Base-by-base conservation (phyloP, 2,329 filamentous ascomycete genomes). In the Biscogniauxia mediterranea region DNA sequence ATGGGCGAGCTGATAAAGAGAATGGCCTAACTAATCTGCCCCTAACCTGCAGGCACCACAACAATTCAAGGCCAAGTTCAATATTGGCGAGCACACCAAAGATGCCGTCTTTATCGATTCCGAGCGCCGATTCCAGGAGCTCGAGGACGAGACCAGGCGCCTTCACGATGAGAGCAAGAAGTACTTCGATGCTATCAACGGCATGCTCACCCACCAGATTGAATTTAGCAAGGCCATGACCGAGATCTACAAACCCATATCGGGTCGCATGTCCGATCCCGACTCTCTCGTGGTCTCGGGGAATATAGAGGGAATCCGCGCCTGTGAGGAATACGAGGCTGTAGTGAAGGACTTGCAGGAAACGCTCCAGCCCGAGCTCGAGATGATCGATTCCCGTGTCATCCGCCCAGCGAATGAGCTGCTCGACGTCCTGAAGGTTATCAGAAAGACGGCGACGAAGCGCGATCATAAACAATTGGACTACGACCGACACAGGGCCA, bases 241-340 rank as follows among this genome's bases (percentile, higher is more conserved):
- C 66, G 95, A 99, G 77, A 90, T 99, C 71, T 99, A 99, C 83
- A 96, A 96, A 76, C 95, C 95, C 69, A 99, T 99, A 71, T 97
- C 94, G 59, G 95, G 95, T 59, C 90, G 95, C 73, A 85, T 96
- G 77, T 98, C 94, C 53, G 95, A 99, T 77, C 95, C 95, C 9
- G 89, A 93, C 71, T 91, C 91, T 8, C 85, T 92, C 66, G 84
- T 90, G 58, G 82, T 89, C 52, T 90, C 96, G 77, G 93, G 93
- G 59, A 98, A 97, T 73, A 87, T 90, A 1, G 95, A 96, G 74
- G 95, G 95, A 59, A 98, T 99, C 72, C 85, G 87, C 65, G 95
- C 95, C 26, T 99, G 95, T 77, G 94, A 98, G 74, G 93, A 99
- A 78, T 99, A 99, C 78, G 92, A 98, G 79, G 82, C 83, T 2